Conservation (phyloP, 2,329 filamentous ascomycete species). For the Leptographium flavum region DNA sequence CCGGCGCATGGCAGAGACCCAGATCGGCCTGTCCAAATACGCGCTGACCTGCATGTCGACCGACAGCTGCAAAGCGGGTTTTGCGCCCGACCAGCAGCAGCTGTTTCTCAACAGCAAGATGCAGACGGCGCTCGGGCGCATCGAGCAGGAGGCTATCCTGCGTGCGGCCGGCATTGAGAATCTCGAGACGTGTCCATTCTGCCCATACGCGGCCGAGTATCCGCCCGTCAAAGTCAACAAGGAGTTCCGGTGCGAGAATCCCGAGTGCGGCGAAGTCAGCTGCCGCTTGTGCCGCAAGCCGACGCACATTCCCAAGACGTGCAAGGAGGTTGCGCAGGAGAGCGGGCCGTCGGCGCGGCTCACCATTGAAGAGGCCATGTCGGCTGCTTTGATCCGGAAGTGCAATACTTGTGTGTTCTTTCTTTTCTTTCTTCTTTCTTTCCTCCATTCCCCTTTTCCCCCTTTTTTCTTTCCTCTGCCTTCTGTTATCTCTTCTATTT, state of each 20-base stretch:
- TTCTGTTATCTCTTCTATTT: neutral
- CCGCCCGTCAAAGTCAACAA: constrained; percentile 51
- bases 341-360: constrained; percentile 47
- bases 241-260: constrained; percentile 59
- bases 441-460: neutral
- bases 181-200: constrained; percentile 67
- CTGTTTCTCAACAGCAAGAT: constrained; percentile 44
- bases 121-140: constrained; percentile 47
- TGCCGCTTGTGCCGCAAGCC: constrained; percentile 54
- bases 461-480: neutral
- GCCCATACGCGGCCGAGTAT: constrained; percentile 64
- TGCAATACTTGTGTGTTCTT: constrained; percentile 48
- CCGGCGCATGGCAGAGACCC: constrained; percentile 47
- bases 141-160: constrained; percentile 58
- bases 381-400: constrained; percentile 57
- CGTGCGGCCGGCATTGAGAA: constrained; percentile 56
- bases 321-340: constrained; percentile 49
- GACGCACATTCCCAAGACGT: constrained; percentile 60
- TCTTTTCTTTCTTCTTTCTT: neutral
- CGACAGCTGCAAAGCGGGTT: constrained; percentile 49
- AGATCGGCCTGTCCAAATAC: constrained; percentile 56
- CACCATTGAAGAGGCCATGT: constrained; percentile 72
- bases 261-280: constrained; percentile 47
- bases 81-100: constrained; percentile 38
- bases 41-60: constrained; percentile 56